Conservation (phyloP, 2,329 filamentous ascomycete genomes). For the Diaporthe sp. region DNA sequence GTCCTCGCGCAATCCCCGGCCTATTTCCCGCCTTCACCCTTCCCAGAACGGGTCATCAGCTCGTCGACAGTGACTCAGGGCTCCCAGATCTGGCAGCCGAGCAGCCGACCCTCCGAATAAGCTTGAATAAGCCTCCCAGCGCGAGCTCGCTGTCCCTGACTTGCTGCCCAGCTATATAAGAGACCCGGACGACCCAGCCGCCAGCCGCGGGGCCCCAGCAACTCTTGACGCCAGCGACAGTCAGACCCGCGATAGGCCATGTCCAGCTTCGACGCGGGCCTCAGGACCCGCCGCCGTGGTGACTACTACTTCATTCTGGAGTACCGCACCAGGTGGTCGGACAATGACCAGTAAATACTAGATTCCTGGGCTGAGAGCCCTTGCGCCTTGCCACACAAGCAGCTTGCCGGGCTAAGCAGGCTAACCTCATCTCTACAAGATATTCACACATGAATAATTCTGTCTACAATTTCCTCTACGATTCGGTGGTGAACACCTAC, state of each 20-base stretch:
- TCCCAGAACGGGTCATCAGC: conserved; percentile 36
- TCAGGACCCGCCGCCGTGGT: conserved; percentile 74
- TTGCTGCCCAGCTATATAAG: conserved; percentile 14
- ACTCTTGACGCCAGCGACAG: not conserved
- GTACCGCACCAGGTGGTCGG: conserved; percentile 88
- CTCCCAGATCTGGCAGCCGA: conserved; percentile 24
- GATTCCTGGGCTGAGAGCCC: not conserved
- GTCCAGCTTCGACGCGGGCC: conserved; percentile 50
- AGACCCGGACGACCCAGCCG: not conserved
- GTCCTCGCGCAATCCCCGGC: conserved; percentile 35
- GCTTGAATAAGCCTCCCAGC: conserved; percentile 32
- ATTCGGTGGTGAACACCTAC: conserved; percentile 91
- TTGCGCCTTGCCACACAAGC: not conserved
- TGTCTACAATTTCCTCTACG: conserved; percentile 88
- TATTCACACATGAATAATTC: conserved; percentile 95
- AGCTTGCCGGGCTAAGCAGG: conserved; percentile 39
- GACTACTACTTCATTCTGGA: conserved; percentile 87
- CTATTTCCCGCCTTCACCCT: conserved; percentile 40
- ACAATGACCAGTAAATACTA: conserved; percentile 42
- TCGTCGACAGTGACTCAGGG: conserved; percentile 36
- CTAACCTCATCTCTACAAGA: conserved; percentile 50
- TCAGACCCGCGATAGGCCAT: conserved; percentile 45
- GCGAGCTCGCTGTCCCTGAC: conserved; percentile 28
- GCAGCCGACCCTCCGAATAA: conserved; percentile 24
- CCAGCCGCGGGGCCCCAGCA: not conserved